A percentile compares a stretch with the other conserved stretches of the same genome.
Evolutionary conservation across 2,329 filamentous ascomycete species (phyloP).

Genomic region (Colletotrichum sp.): DNA sequence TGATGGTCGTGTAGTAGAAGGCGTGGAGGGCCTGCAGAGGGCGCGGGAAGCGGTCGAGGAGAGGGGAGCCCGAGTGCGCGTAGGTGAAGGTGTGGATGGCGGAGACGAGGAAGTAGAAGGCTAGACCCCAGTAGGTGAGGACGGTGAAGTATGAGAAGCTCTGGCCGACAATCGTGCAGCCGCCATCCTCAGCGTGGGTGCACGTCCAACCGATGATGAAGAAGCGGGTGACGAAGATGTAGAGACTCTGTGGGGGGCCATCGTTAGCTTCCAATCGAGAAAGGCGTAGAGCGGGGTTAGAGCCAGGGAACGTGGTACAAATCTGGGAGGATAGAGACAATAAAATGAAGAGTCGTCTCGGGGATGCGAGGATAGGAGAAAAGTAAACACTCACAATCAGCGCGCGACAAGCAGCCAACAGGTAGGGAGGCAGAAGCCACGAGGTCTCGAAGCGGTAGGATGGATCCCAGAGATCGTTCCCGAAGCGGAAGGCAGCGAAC

Average conservation of each 20-base stretch:
- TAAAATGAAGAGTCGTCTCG: background rate
- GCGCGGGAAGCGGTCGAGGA: constrained; percentile 65
- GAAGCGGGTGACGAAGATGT: constrained; percentile 73
- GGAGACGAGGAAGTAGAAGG: constrained; percentile 77
- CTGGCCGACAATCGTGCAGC: constrained; percentile 50
- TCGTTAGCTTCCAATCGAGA: background rate
- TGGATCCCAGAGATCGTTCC: constrained; percentile 53
- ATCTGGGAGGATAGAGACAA: background rate
- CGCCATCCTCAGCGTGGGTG: constrained; percentile 45
- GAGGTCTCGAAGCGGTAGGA: constrained; percentile 78
- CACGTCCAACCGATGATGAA: constrained; percentile 72
- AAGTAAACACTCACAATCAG: constrained; percentile 48
- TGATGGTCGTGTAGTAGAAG: constrained; percentile 67
- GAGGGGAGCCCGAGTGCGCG: constrained; percentile 53
- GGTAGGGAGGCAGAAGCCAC: constrained; percentile 74
- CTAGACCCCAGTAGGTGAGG: constrained; percentile 82
- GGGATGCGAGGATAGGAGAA: background rate
- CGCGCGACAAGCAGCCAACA: constrained; percentile 64
- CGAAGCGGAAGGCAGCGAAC: constrained; percentile 40
- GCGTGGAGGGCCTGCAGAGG: constrained; percentile 69
- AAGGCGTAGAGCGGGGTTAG: background rate
- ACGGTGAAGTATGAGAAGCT: constrained; percentile 85
- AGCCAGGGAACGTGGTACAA: background rate
- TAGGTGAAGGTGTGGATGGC: constrained; percentile 75
- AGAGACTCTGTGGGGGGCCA: constrained; percentile 53